These are phyloP conservation scores for Nemania sp. DNA, from an alignment of 2,329 filamentous ascomycete genomes.

Conservation along the genomic window DNA sequence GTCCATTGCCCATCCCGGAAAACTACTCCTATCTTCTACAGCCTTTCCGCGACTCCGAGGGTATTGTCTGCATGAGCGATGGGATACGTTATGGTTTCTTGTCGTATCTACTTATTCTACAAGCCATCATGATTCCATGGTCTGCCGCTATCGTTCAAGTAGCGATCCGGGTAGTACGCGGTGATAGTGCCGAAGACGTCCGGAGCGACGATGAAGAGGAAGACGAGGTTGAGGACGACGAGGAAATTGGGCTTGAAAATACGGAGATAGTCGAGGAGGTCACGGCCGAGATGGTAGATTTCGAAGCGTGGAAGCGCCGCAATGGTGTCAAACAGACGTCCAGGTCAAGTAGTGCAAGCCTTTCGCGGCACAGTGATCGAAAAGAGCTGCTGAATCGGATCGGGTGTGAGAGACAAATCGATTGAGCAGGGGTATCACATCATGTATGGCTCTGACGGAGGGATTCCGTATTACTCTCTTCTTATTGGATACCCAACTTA, in stretches of 20 bases:
- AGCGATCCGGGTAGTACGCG: constrained; percentile 80
- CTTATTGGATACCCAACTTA: neutral
- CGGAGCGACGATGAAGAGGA: constrained; percentile 87
- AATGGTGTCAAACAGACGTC: constrained; percentile 62
- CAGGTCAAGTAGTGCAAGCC: constrained; percentile 68
- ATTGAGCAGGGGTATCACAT: constrained; percentile 49
- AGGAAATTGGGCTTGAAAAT: constrained; percentile 58
- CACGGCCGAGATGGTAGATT: constrained; percentile 76
- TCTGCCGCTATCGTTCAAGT: constrained; percentile 87
- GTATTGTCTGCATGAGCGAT: constrained; percentile 83
- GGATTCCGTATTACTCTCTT: neutral
- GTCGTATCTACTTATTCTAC: constrained; percentile 78
- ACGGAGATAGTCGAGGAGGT: constrained; percentile 73
- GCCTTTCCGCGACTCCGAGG: constrained; percentile 77
- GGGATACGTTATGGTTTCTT: constrained; percentile 82
- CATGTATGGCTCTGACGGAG: neutral
- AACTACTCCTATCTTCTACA: constrained; percentile 73
- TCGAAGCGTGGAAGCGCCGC: constrained; percentile 70
- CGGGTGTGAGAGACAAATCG: constrained; percentile 80
- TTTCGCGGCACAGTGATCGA: constrained; percentile 76
- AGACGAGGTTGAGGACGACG: constrained; percentile 65
- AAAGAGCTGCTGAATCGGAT: constrained; percentile 85
- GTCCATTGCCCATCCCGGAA: constrained; percentile 63
- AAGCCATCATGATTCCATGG: constrained; percentile 85
- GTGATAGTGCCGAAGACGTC: constrained; percentile 81